These are phyloP conservation scores for Omphalea diandra DNA, from an alignment of 441 rosid species.

Conservation along the genomic window DNA sequence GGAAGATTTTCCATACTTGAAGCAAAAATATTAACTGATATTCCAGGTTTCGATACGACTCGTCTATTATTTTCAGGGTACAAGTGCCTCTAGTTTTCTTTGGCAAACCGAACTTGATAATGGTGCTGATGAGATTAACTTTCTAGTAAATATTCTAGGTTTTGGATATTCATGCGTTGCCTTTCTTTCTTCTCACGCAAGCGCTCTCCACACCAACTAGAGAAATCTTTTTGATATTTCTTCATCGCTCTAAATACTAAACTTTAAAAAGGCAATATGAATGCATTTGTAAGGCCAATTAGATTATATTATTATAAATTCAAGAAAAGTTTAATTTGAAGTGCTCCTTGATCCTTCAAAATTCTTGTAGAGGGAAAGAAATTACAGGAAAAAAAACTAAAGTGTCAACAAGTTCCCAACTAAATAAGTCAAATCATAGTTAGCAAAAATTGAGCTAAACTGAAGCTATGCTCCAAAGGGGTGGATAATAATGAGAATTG, in stretches of 20 bases:
- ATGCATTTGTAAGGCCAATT: not conserved
- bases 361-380: no score
- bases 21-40: conserved; percentile 47
- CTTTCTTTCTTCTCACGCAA: conserved; percentile 59
- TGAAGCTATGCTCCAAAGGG: not conserved
- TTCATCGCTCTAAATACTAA: conserved; percentile 79
- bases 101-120: conserved; percentile 43
- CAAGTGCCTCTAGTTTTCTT: conserved; percentile 42
- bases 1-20: conserved; percentile 42
- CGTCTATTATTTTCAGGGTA: conserved; percentile 48
- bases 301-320: not conserved
- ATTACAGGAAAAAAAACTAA: not conserved
- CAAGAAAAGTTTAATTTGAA: conserved; percentile 7
- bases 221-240: conserved; percentile 63
- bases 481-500: not conserved
- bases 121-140: conserved; percentile 45
- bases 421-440: not conserved
- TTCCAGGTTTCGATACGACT: conserved; percentile 39
- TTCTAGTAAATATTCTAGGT: conserved; percentile 48
- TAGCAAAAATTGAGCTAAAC: not conserved
- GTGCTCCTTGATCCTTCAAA: no score
- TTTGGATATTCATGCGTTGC: conserved; percentile 39
- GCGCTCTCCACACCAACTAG: conserved; percentile 91
- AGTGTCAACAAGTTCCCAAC: conserved; percentile 1
- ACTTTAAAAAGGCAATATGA: conserved; percentile 35